Base-by-base conservation (phyloP, 768 basidiomycete species). In the Pleurotus giganteus region DNA sequence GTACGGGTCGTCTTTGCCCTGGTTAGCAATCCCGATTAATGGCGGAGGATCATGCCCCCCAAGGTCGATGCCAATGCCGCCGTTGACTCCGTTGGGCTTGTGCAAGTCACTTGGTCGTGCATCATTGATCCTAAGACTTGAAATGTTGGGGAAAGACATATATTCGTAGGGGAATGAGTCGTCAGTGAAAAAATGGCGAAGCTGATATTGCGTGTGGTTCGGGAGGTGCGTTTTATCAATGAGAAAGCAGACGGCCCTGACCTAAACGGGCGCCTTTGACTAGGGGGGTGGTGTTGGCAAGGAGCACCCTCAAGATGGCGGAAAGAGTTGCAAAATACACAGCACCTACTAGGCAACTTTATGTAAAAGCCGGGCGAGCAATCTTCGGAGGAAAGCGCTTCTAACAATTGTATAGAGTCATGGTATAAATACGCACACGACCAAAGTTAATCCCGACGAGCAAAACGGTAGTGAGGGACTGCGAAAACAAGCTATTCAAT, bases 121-220 rank as follows among this genome's bases (percentile, higher is more conserved):
- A 61, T 77, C 78, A 57, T 78, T 67, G 43, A 82, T 69, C 39
- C 66, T 63, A 56, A 84, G 66, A 17, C 65, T 60, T 26, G 77
- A 74, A 45, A 84, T 66, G 62, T 85, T 77, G 55, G 80, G 80
- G 49, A 79, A 65, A 62, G 67, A 64, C 74, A 76, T 73, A 57
- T 61, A 63, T 54, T 28, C 31, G 45, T 29, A 47, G n/a, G 27
- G 15, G 46, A 21, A 1, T 17, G 17, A 4, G 26, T 47, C 11
- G 26, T 47, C 27, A 12, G 12, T 13, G 13, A 47, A 15, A 6
- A n/a, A 47, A 47, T 13, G 9, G 19, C 7, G 12, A 41, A 17
- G 19, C 39, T 41, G 12, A 17, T n/a, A n/a, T n/a, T n/a, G n/a
- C n/a, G n/a, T n/a, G n/a, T n/a, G n/a, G n/a, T n/a, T n/a, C n/a